Evolutionary conservation across 352 stramenopile genomes (phyloP).

Genomic region (Globisporangium lucens): DNA sequence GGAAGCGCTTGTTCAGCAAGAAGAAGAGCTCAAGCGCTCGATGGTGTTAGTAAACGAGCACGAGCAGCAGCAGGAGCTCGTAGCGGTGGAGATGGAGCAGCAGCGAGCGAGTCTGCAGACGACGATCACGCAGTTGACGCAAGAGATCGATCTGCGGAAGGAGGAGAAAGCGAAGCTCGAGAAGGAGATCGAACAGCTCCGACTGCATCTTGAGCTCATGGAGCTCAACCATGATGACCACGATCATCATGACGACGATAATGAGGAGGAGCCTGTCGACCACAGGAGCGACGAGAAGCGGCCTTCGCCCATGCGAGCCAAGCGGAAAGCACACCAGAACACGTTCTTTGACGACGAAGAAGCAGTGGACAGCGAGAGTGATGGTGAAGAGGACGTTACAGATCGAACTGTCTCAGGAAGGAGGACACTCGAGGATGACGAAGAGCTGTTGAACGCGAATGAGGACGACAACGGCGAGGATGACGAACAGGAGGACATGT

Average conservation of each 20-base stretch:
- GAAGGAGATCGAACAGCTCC: constrained; percentile 58
- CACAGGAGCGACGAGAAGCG: constrained; percentile 11
- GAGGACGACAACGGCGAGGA: not conserved
- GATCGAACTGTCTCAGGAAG: not conserved
- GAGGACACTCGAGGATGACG: not conserved
- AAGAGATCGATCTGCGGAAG: constrained; percentile 36
- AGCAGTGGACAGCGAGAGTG: constrained; percentile 14
- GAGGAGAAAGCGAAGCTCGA: constrained; percentile 54
- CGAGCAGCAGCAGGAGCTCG: constrained; percentile 15
- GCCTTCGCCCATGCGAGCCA: not conserved
- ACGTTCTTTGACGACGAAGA: constrained; percentile 20
- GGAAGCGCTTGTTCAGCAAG: not conserved
- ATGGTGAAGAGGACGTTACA: constrained; percentile 16
- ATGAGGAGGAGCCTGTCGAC: constrained; percentile 6
- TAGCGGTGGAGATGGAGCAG: constrained; percentile 17
- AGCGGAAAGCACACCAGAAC: constrained; percentile 1
- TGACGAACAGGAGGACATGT: constrained; percentile 16
- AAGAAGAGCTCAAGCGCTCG: not conserved
- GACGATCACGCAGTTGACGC: constrained; percentile 27
- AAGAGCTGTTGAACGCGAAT: not conserved
- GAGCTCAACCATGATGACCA: constrained; percentile 23
- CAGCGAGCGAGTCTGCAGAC: constrained; percentile 19
- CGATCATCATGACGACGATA: not conserved
- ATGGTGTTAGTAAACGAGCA: constrained; percentile 2
- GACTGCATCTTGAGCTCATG: constrained; percentile 52